These are phyloP conservation scores for Russula brevipes DNA, from an alignment of 768 basidiomycete species.

Conservation along the genomic window DNA sequence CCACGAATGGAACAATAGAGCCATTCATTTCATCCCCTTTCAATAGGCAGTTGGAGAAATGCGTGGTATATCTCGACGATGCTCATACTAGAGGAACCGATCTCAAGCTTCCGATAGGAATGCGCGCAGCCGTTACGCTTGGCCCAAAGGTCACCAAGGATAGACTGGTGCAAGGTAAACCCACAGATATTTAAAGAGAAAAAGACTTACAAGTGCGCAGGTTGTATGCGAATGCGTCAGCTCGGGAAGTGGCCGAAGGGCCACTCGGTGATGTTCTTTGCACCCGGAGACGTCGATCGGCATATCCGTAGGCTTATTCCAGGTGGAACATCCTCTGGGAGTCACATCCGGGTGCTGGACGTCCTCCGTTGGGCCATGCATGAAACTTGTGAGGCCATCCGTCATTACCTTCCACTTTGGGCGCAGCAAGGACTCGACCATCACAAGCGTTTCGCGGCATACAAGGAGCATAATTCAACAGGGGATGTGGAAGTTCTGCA, in stretches of 20 bases:
- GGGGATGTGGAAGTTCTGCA: background rate
- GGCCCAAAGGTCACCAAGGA: slow-evolving; percentile 51
- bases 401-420: slow-evolving; percentile 17
- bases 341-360: slow-evolving; percentile 4
- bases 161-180: slow-evolving; percentile 44
- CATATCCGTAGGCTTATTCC: slow-evolving; percentile 8
- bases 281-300: slow-evolving; percentile 16
- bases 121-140: slow-evolving; percentile 44
- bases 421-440: slow-evolving; percentile 16
- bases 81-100: slow-evolving; percentile 52
- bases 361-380: slow-evolving; percentile 22
- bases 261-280: slow-evolving; percentile 22
- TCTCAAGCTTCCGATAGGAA: slow-evolving; percentile 41
- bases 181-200: background rate
- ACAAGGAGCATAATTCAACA: background rate
- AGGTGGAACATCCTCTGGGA: background rate
- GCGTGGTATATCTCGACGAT: slow-evolving; percentile 49
- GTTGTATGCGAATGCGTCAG: slow-evolving; percentile 24
- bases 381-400: slow-evolving; percentile 21
- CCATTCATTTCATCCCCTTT: slow-evolving; percentile 38
- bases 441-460: slow-evolving; percentile 1
- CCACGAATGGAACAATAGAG: slow-evolving; percentile 35
- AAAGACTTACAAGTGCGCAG: background rate
- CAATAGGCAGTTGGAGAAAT: slow-evolving; percentile 35
- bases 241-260: slow-evolving; percentile 11